Base-by-base conservation (phyloP, 176 grass and related monocot genomes). In the Dendrocalamus sinicus region DNA sequence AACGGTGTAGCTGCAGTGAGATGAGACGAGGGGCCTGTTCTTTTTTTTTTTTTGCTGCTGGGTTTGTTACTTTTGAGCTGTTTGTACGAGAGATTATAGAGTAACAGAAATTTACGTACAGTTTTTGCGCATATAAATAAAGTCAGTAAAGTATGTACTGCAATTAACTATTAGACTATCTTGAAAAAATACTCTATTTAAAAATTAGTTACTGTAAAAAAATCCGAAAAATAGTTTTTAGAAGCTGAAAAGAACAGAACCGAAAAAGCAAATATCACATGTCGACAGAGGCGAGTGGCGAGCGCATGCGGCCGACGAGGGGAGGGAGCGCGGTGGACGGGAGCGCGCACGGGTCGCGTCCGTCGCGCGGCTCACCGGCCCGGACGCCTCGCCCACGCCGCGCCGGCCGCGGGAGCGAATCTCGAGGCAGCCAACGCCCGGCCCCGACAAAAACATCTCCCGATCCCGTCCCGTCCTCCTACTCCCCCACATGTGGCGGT, bases 361-460 rank as follows among this genome's bases (percentile, higher is more conserved):
- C 28, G 32, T 32, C 32, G 32, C 50, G 14, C 50, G 0, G 0
- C 6, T 16, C 53, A 3, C 20, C 35, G 78, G 37, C 59, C 24
- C 5, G 23, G 43, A 35, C 61, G n/a, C 26, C 43, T 8, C 44
- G 24, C 16, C 35, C 43, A 0, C 47, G 2, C 22, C n/a, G 14
- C 32, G 9, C 51, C n/a, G 80, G 43, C 63, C 12, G 23, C 60
- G 0, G 2, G 32, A 43, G 75, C 75, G 40, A 14, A 86, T 78
- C 84, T 68, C 52, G 83, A 78, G 51, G 83, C 83, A 8, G 20
- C 60, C 6, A 19, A 12, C 50, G 37, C 1, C 12, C 9, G 8
- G 2, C 44, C 71, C 60, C 73, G 63, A 78, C 83, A 65, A 70
- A 59, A 70, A 69, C 83, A 78, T 85, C 51, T 85, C 50, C 46